Evolutionary conservation across 768 basidiomycete species (phyloP), one percentile per base, ranked within the genome.

Genomic region (Suillus brevipes): DNA sequence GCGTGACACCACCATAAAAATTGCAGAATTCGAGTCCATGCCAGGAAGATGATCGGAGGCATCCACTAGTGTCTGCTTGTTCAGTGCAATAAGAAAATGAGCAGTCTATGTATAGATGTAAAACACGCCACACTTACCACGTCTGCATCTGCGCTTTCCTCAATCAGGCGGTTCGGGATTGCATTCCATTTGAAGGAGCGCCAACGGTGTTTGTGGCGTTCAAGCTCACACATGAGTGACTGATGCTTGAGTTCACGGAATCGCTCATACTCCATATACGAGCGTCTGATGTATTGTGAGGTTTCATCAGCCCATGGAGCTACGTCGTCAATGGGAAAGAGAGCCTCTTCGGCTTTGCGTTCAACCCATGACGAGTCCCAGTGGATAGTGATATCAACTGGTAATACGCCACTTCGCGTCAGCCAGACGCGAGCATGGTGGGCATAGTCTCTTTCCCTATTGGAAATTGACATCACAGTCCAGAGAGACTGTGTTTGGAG

Each of bases 401-500:
- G 57, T 59, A 59, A 59, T 28, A 12, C 25, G 6, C 57, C 57
- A 59, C 57, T 42, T 18, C 57, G 57, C 10, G 18, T 20, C n/a
- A 59, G 57, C 57, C 57, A 59, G 23, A 28, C 38, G 1, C 38
- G 38, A 10, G 38, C 57, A 42, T 59, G 57, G 25, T 59, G 37
- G 57, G 38, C 57, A 20, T 59, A 40, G 23, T 59, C 38, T 42
- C 40, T 59, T 40, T 59, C 57, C 18, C 18, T 42, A 31, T 60
- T 63, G 14, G 62, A 63, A 31, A 63, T 63, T 23, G 52, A 63
- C 2, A 65, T 34, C 20, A 14, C 38, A n/a, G 63, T 65, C 89
- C 89, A 90, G 55, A 90, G 74, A 6, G 78, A 68, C 6, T 87
- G 87, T 1, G 85, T 88, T 47, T 78, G 81, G 28, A 89, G 76